Percentiles rank a stretch among this genome's conserved stretches.
These are phyloP conservation scores for Nicotiana paniculata DNA, from an alignment of 257 asterid genomes.

Conservation along the genomic window DNA sequence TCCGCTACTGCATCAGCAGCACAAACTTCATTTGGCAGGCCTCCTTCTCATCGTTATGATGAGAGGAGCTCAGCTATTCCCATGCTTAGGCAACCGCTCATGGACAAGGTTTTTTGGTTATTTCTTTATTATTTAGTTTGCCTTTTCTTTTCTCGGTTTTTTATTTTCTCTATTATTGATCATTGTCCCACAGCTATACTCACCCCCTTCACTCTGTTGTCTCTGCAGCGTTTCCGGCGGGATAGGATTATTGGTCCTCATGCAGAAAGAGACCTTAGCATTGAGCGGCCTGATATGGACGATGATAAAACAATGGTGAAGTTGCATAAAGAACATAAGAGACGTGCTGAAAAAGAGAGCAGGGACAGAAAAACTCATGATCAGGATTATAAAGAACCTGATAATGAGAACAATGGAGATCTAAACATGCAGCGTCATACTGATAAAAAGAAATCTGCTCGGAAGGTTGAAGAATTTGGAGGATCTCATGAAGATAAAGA, in stretches of 20 bases:
- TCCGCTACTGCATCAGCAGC: constrained; percentile 62
- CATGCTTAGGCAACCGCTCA: constrained; percentile 46
- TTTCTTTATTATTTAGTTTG: background rate
- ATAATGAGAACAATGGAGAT: constrained; percentile 61
- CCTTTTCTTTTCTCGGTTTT: background rate
- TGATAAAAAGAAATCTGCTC: constrained; percentile 66
- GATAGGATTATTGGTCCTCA: constrained; percentile 60
- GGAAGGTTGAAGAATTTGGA: constrained; percentile 64
- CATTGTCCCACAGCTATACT: constrained; percentile 14
- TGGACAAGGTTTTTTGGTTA: constrained; percentile 53
- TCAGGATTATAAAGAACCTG: constrained; percentile 64
- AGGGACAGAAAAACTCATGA: constrained; percentile 68
- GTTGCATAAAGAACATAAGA: constrained; percentile 78
- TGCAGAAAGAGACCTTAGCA: constrained; percentile 66
- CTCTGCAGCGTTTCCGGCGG: constrained; percentile 53
- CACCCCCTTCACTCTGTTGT: constrained; percentile 8
- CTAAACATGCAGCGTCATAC: constrained; percentile 48
- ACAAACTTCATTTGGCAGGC: constrained; percentile 54
- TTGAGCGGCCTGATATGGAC: constrained; percentile 73
- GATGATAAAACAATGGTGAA: constrained; percentile 67
- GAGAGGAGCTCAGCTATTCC: constrained; percentile 82
- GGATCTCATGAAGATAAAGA: constrained; percentile 74
- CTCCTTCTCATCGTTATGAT: constrained; percentile 53
- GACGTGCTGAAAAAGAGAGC: constrained; percentile 65
- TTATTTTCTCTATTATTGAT: constrained; percentile 7